Evolutionary conservation across 192 early-diverging fungal species (phyloP).

Genomic region (Chytriomyces sp.): DNA sequence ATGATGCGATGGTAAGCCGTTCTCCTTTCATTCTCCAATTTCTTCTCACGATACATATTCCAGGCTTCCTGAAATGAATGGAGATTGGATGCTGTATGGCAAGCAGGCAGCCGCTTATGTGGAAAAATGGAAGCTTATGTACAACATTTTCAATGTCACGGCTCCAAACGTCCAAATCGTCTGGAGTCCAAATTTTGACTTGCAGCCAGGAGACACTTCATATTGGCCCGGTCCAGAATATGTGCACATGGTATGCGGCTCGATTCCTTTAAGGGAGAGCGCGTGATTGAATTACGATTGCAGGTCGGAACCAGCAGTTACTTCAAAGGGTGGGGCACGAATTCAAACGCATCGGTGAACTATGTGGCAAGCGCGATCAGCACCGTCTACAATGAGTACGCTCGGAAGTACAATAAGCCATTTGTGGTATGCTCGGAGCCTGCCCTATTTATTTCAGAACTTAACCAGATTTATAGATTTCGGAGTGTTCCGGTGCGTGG

Average conservation of each 20-base stretch:
- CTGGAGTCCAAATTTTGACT: constrained; percentile 18
- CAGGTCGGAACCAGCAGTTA: neutral
- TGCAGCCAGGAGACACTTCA: neutral
- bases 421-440: neutral
- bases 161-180: constrained; percentile 1
- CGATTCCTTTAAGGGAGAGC: too few species aligned
- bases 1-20: neutral
- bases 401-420: neutral
- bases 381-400: constrained; percentile 4
- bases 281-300: neutral
- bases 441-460: neutral
- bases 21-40: neutral
- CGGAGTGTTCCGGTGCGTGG: constrained; percentile 22
- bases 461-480: constrained; percentile 12
- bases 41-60: neutral
- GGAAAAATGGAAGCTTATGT: too few species aligned
- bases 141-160: neutral
- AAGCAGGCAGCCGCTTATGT: too few species aligned
- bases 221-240: neutral
- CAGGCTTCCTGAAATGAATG: constrained; percentile 30
- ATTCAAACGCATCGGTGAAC: neutral
- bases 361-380: neutral
- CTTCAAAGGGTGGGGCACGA: neutral
- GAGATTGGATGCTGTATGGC: too few species aligned
- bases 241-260: too few species aligned